Evolutionary conservation across 805 yeast species (phyloP), one percentile per base, ranked within the genome.

Genomic region (Candida mattraensis): DNA sequence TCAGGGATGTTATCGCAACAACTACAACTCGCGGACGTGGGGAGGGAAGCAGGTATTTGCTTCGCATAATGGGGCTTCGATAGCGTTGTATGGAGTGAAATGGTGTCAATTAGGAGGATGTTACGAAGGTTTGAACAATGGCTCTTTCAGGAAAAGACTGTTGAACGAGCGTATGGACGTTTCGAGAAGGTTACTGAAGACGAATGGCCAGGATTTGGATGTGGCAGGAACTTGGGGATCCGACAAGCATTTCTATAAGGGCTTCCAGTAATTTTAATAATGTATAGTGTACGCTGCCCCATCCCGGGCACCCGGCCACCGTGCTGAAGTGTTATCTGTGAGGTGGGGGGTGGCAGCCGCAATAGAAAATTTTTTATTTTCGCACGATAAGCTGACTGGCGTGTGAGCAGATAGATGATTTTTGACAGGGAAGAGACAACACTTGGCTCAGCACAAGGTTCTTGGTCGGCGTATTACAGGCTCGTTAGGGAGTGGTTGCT

Each of bases 1-100:
- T 53, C 58, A 62, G 13, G 94, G 96, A 1, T 66, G 72, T 23
- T 80, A 60, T 53, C 71, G 84, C 30, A 70, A 84, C 58, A 89
- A 84, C 5, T 63, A 89, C 42, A 76, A 78, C 51, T 78, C 95
- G 1, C 71, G 97, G 33, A 60, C 76, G 3, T 91, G 98, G 97
- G 54, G 57, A 2, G 53, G 14, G 7, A 17, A 68, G 7, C 33
- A 35, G 5, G 32, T 21, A 14, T 12, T 9, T 10, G 34, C 30
- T 6, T 61, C 61, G 5, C 99, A 91, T 56, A 87, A 84, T 53
- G 99, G 99, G 1, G 71, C 80, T 28, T 83, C 95, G 24, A 68
- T 72, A 37, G 79, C 82, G 4, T 65, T 93, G 3, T 75, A 73
- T 45, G 66, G 63, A 32, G 78, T 79, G 28, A 65, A 67, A 47